Evolutionary conservation across 352 stramenopile genomes (phyloP).

Genomic region (Phytophthora fragariaefolia): DNA sequence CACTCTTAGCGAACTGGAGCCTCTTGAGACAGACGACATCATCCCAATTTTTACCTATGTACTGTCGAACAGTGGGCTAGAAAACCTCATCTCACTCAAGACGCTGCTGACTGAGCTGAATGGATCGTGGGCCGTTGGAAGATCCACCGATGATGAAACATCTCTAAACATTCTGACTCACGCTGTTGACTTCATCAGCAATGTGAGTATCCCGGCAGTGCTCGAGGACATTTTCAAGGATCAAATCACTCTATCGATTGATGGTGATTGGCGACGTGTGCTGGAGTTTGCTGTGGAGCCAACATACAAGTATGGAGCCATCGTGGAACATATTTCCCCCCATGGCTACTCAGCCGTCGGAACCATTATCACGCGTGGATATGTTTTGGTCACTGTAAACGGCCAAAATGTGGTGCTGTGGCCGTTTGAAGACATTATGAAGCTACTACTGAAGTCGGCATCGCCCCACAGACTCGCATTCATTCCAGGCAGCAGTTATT

Average conservation of each 20-base stretch:
- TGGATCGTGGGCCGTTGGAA: conserved; percentile 68
- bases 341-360: conserved; percentile 79
- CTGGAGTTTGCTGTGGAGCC: conserved; percentile 85
- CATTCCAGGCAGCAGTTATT: conserved; percentile 86
- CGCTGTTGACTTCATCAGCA: conserved; percentile 86
- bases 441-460: conserved; percentile 65
- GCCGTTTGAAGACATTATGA: conserved; percentile 78
- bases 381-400: conserved; percentile 87
- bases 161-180: conserved; percentile 80
- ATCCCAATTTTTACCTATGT: conserved; percentile 92
- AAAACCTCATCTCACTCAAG: conserved; percentile 86
- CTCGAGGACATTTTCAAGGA: conserved; percentile 92
- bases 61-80: conserved; percentile 85
- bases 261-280: conserved; percentile 82
- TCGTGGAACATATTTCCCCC: conserved; percentile 79
- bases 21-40: conserved; percentile 84
- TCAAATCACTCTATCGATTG: conserved; percentile 89
- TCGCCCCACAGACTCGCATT: conserved; percentile 84
- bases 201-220: conserved; percentile 86
- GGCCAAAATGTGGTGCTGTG: conserved; percentile 89
- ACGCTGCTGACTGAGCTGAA: conserved; percentile 79
- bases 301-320: conserved; percentile 85
- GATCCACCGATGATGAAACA: conserved; percentile 64
- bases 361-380: conserved; percentile 73
- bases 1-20: conserved; percentile 51